These are phyloP conservation scores for Apiotrichum veenhuisii DNA, from an alignment of 1,284 basidiomycete species.

Conservation along the genomic window DNA sequence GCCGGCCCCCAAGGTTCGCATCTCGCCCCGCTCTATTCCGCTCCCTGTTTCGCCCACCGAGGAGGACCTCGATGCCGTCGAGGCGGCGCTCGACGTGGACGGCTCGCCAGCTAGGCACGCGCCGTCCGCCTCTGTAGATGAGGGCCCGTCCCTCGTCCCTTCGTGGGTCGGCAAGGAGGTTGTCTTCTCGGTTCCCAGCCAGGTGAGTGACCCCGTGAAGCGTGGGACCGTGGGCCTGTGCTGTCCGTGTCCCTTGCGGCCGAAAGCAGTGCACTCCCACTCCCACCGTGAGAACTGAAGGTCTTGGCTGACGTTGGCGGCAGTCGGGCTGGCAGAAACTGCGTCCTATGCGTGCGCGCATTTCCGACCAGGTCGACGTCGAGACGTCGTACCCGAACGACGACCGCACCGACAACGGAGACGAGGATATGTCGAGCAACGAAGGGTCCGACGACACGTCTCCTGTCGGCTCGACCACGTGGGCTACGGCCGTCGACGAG, in stretches of 20 bases:
- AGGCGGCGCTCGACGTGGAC: background rate
- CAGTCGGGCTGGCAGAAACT: background rate
- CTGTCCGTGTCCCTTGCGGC: too few relatives aligned
- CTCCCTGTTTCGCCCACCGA: constrained; percentile 15
- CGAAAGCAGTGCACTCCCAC: background rate
- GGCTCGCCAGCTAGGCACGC: background rate
- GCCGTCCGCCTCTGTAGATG: background rate
- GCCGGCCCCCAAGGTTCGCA: constrained; percentile 6
- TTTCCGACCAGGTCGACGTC: background rate
- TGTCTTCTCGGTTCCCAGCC: constrained; percentile 2
- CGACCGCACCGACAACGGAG: background rate
- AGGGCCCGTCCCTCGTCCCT: background rate
- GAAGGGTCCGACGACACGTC: constrained; percentile 2
- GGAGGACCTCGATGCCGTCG: constrained; percentile 7
- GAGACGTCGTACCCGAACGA: too few relatives aligned
- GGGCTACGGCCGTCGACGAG: constrained; percentile 7
- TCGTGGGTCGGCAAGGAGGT: constrained; percentile 12
- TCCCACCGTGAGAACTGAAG: too few relatives aligned
- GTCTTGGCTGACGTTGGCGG: background rate
- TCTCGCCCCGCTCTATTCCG: constrained; percentile 6
- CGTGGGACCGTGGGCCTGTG: too few relatives aligned
- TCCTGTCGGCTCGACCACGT: constrained; percentile 3
- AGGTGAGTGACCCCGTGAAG: too few relatives aligned
- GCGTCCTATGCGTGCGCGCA: background rate
- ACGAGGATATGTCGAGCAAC: background rate